phyloP scores from a whole-genome alignment of 2,329 filamentous ascomycete genomes.

The Trichoderma endophyticum region DNA sequence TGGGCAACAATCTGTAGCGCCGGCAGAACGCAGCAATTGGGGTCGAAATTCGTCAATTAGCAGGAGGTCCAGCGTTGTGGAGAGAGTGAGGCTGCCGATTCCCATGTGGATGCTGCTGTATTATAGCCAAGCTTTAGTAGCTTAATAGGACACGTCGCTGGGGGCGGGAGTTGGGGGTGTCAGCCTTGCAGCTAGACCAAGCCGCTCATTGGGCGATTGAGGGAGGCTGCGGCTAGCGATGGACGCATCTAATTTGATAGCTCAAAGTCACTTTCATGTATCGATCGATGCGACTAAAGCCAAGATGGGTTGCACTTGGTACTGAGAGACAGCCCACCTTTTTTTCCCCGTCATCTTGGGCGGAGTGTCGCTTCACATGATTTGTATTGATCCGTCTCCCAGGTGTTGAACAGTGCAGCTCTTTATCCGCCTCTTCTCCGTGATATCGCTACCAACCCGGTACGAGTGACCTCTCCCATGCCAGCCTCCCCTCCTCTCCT shows the following conservation, averaged over 20 bases:
- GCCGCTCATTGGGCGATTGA: not conserved
- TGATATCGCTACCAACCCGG: not conserved
- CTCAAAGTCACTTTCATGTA: not conserved
- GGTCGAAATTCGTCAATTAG: not conserved
- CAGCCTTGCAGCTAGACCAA: slow-evolving; percentile 3
- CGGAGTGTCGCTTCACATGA: not conserved
- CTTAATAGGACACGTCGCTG: slow-evolving; percentile 18
- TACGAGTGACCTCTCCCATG: not conserved
- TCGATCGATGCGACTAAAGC: not conserved
- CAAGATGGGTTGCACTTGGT: not conserved
- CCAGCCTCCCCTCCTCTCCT: not conserved
- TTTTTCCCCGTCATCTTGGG: not conserved
- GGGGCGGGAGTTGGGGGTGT: not conserved
- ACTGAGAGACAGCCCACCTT: not conserved
- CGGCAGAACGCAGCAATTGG: not conserved
- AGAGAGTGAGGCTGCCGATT: not conserved
- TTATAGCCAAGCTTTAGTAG: not conserved
- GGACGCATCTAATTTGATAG: not conserved
- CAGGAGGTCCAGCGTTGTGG: not conserved
- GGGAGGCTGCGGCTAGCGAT: not conserved
- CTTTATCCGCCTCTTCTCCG: not conserved
- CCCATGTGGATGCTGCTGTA: not conserved
- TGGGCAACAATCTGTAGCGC: slow-evolving; percentile 30
- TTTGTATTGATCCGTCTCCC: not conserved
- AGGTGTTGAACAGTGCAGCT: not conserved